Evolutionary conservation across 257 asterid genomes (phyloP).

Genomic region (Primulina eburnea): DNA sequence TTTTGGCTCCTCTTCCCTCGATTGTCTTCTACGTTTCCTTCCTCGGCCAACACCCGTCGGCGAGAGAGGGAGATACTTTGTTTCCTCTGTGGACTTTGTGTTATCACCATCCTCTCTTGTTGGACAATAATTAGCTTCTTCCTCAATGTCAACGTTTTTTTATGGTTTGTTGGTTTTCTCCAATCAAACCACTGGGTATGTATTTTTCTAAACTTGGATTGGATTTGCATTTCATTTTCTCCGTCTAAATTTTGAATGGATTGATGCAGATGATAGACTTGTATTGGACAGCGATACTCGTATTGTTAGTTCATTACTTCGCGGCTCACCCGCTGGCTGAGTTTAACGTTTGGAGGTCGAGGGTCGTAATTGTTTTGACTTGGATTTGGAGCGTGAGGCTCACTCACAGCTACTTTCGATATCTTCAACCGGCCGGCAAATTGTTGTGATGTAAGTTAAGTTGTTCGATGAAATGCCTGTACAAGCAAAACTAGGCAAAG

Average conservation of each 20-base stretch:
- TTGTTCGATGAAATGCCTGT: constrained; percentile 39
- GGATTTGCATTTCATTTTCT: background rate
- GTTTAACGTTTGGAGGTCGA: constrained; percentile 60
- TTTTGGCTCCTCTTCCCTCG: constrained; percentile 76
- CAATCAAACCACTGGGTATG: constrained; percentile 91
- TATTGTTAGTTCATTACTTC: constrained; percentile 62
- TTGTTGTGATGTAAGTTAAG: background rate
- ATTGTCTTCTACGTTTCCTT: constrained; percentile 62
- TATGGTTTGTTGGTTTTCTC: constrained; percentile 68
- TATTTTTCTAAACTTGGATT: background rate
- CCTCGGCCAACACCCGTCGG: constrained; percentile 38
- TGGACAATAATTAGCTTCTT: constrained; percentile 69
- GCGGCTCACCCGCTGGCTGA: constrained; percentile 54
- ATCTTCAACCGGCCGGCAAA: background rate
- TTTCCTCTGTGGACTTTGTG: constrained; percentile 70
- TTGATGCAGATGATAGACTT: constrained; percentile 77
- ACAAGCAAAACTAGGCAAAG: constrained; percentile 2
- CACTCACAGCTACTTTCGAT: constrained; percentile 67
- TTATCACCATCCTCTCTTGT: constrained; percentile 60
- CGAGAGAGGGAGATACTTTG: constrained; percentile 23
- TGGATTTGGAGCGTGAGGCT: constrained; percentile 86
- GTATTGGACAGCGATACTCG: constrained; percentile 90
- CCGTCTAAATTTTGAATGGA: background rate
- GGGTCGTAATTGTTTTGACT: constrained; percentile 49
- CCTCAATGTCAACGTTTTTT: constrained; percentile 69